Evolutionary conservation across 495 filamentous ascomycete genomes (phyloP), one percentile per base, ranked within the genome.

Genomic region (Hyaloscypha bicolor): DNA sequence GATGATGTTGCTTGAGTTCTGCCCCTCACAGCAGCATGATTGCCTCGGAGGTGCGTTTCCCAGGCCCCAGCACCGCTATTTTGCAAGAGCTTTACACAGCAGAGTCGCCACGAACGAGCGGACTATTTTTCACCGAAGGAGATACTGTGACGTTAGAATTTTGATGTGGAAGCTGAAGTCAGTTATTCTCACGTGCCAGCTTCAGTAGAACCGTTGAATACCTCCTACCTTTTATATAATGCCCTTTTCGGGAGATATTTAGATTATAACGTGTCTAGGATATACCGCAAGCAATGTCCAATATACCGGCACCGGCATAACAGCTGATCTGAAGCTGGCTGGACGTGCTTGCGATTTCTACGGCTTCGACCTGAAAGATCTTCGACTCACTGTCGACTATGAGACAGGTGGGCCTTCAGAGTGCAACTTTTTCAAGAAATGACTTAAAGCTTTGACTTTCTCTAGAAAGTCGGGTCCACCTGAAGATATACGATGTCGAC

Each of bases 401-500:
- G 88, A 94, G 71, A 87, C 85, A 5, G 83, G 91, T 92, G 75
- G 84, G 81, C 45, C 9, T 63, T n/a, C 4, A 48, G 9, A 48
- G 9, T 48, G 42, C 35, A 35, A 62, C 6, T 4, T 30, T 62
- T 25, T 25, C 25, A 25, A 25, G 11, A 16, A 59, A 33, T 30
- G 4, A 21, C 39, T 25, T 25, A 25, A 1, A 25, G 2, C 25
- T 48, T 19, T 48, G 16, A 48, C 37, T 55, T n/a, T 29, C 30
- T 2, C 19, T 19, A 68, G 65, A 62, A 21, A 56, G 48, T 19
- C 89, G 93, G 14, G 85, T 95, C 9, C 92, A 95, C 76, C 88
- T 95, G 67, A 87, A 90, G 72, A 93, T 96, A 64, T 85, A 89
- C 60, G 93, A 95, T 76, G 80, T 84, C n/a, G 85, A 81, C 14